phyloP scores from a whole-genome alignment of 345 rosid genomes.

The Physaria fendleri region DNA sequence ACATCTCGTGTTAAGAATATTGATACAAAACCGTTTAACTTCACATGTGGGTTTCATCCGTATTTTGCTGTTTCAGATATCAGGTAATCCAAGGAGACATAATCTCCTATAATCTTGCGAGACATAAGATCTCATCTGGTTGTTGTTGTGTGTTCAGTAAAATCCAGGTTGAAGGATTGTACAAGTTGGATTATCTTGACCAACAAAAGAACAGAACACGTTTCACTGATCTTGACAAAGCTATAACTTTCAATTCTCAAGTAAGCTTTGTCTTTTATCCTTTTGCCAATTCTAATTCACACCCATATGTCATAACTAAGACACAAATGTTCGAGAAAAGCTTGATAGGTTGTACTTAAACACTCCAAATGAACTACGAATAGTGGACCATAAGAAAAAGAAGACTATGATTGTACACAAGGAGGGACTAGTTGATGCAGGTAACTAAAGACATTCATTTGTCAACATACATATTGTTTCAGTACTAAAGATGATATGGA shows the following conservation, averaged over 20 bases:
- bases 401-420: constrained; percentile 85
- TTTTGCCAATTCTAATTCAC: too few relatives aligned
- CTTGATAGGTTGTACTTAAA: constrained; percentile 75
- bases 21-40: constrained; percentile 72
- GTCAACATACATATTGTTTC: too few relatives aligned
- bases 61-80: constrained; percentile 81
- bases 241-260: too few relatives aligned
- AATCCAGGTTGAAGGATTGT: constrained; percentile 86
- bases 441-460: too few relatives aligned
- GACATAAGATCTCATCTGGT: neutral
- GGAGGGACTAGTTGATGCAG: constrained; percentile 94
- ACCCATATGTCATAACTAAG: too few relatives aligned
- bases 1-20: constrained; percentile 66
- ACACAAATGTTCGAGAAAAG: too few relatives aligned
- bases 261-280: too few relatives aligned
- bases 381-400: constrained; percentile 87
- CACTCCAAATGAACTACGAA: constrained; percentile 65
- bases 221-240: constrained; percentile 70
- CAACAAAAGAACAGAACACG: constrained; percentile 69
- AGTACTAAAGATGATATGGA: too few relatives aligned
- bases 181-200: constrained; percentile 79
- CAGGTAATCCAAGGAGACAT: constrained; percentile 43
- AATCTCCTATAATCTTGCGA: neutral
- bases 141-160: constrained; percentile 48
- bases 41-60: constrained; percentile 79